Base-by-base conservation (phyloP, 2,329 filamentous ascomycete genomes). In the Penicillium sp. region DNA sequence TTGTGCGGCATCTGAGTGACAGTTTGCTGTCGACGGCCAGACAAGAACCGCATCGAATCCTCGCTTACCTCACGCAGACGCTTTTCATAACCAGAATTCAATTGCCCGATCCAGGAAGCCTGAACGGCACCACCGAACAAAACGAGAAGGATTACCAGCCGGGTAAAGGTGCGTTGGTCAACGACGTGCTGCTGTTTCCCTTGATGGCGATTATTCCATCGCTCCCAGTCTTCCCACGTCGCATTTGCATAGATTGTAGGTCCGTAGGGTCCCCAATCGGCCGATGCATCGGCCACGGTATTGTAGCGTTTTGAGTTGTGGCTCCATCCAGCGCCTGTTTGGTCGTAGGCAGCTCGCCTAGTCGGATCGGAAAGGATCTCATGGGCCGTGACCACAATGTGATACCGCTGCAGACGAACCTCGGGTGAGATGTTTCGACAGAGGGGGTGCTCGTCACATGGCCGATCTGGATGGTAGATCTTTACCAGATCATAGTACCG, bases 221-320 rank as follows among this genome's bases (percentile, higher is more conserved):
- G 84, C 79, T 97, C 92, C 93, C 93, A 97, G 75, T 99, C 95
- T 75, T 99, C 95, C 95, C 95, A 99, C 0, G 95, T 98, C 0
- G 92, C 95, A 75, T 98, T 98, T 68, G 81, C 75, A 70, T 81
- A 85, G 52, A 88, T 85, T 3, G 60, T 64, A 74, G 73, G 82
- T 59, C 70, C 79, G 69, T 71, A 68, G 1, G 68, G 57, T 3
- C 64, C 58, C 94, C 94, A 98, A 0, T 93, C 97, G 1, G 92
- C 93, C 73, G 97, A 98, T 69, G 80, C 75, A 69, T 81, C 84
- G 49, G 87, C 84, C 42, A 48, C 48, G 75, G 72, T 81, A 64
- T 68, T 78, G 70, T 71, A 68, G 16, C 66, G 60, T 38, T 63
- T 61, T 3, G 80, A 74, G 37, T 79, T 78, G 5, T 82, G 82